A percentile compares a stretch with the other conserved stretches of the same genome.
Conservation (phyloP, 2,329 filamentous ascomycete species). For the Diatrype stigma region DNA sequence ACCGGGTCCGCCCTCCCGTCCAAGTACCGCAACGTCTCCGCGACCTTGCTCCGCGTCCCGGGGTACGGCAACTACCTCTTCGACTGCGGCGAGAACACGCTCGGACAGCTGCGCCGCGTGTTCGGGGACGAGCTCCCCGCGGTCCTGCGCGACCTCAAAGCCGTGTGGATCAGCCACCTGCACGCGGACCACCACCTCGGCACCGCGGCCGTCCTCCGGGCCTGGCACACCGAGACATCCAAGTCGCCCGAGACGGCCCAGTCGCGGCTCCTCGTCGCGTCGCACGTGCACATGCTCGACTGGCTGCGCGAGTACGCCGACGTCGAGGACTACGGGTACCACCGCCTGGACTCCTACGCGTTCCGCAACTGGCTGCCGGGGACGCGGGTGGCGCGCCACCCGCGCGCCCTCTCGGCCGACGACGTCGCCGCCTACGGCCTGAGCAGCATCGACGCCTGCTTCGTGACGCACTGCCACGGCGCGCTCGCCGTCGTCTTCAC, state of each 20-base stretch:
- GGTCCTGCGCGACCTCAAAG: conserved; percentile 73
- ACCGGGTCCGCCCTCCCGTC: conserved; percentile 89
- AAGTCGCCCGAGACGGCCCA: conserved; percentile 28
- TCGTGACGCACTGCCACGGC: conserved; percentile 74
- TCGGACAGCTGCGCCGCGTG: conserved; percentile 78
- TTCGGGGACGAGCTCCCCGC: conserved; percentile 63
- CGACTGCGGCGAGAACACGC: conserved; percentile 87
- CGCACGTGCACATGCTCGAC: conserved; percentile 64
- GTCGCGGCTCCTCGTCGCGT: conserved; percentile 58
- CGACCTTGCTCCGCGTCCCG: conserved; percentile 79
- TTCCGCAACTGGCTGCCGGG: conserved; percentile 1
- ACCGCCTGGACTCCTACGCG: conserved; percentile 32
- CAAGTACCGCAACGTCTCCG: conserved; percentile 92
- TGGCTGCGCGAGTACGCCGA: conserved; percentile 77
- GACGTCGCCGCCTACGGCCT: conserved; percentile 56
- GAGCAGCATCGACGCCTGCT: conserved; percentile 59
- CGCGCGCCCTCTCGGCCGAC: conserved; percentile 30
- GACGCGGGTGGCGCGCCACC: conserved; percentile 10
- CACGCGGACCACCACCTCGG: conserved; percentile 97
- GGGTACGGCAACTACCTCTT: conserved; percentile 84
- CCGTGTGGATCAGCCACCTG: conserved; percentile 90
- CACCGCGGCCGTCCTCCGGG: conserved; percentile 72
- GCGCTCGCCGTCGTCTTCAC: conserved; percentile 74
- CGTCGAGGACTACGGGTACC: conserved; percentile 73
- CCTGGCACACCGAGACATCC: conserved; percentile 63